A percentile compares a stretch with the other conserved stretches of the same genome.
Evolutionary conservation across 2,329 filamentous ascomycete genomes (phyloP).

Genomic region (Pseudophaeomoniella oleicola): DNA sequence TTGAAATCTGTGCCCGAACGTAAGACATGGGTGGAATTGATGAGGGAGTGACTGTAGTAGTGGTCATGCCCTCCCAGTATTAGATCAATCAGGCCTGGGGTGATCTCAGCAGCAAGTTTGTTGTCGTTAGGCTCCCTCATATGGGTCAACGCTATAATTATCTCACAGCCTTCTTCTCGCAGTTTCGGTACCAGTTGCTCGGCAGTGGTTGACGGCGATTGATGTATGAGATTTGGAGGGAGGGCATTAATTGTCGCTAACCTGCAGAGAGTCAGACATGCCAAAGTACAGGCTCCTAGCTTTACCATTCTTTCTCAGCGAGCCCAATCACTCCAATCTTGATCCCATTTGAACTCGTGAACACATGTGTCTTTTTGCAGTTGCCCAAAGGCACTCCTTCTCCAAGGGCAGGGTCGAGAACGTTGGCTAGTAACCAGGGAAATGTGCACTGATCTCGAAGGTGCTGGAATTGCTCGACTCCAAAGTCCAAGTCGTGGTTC

Average conservation of each 20-base stretch:
- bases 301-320: conserved; percentile 69
- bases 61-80: conserved; percentile 85
- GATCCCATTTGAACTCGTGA: conserved; percentile 69
- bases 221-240: conserved; percentile 69
- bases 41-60: conserved; percentile 62
- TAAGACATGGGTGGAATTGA: conserved; percentile 72
- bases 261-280: conserved; percentile 18
- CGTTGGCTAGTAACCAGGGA: conserved; percentile 81
- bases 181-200: conserved; percentile 60
- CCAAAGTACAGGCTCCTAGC: conserved; percentile 2
- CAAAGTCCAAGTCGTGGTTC: conserved; percentile 91
- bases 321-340: conserved; percentile 77
- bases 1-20: conserved; percentile 85
- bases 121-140: conserved; percentile 81
- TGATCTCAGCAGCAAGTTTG: conserved; percentile 60
- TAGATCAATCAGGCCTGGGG: conserved; percentile 63
- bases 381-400: conserved; percentile 61
- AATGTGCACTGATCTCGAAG: conserved; percentile 63
- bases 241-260: conserved; percentile 77
- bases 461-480: conserved; percentile 63
- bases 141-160: conserved; percentile 71
- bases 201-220: conserved; percentile 61
- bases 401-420: conserved; percentile 70
- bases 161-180: conserved; percentile 62
- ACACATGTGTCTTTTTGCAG: conserved; percentile 58